Base-by-base conservation (phyloP, 2,329 filamentous ascomycete genomes). In the Neopestalotiopsis sp. region DNA sequence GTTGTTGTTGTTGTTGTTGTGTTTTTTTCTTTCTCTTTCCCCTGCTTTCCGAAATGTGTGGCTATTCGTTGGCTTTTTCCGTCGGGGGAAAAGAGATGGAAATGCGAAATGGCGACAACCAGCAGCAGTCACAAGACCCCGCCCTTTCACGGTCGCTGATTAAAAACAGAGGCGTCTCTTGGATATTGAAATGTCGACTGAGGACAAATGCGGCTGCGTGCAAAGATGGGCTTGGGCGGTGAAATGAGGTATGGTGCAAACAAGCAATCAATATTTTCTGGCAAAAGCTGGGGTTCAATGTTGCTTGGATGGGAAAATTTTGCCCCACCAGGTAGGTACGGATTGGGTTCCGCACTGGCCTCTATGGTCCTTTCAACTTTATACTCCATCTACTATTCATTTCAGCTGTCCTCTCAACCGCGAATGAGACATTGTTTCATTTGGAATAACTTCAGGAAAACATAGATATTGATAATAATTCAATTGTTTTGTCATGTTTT, bases 281-380 rank as follows among this genome's bases (percentile, higher is more conserved):
- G 59, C 17, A 17, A 4, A 14, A 34, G 28, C 14, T 17, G 30
- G 32, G 30, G 24, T 24, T 38, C 30, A 24, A 24, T 24, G n/a
- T 38, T 30, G 57, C 17, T 4, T 14, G 49, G n/a, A 59, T 38
- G 30, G 59, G 59, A 42, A 62, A 62, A 62, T 38, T 61, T 20
- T 62, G 32, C 59, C 59, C 59, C 59, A 62, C 59, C 28, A 40
- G 17, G 45, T 38, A 38, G 17, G 45, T 38, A 38, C 59, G 34
- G 59, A 34, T 30, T 38, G 9, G n/a, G n/a, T 62, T 62, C 59
- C 59, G 59, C 59, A 28, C 57, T 14, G 30, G 57, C 5, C 32
- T 17, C n/a, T 1, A 40, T 38, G 5, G 57, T 59, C 12, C 56
- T 32, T 28, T 28, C 24, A 28, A 28, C 3, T 28, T 28, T 56